Conservation (phyloP, 2,329 filamentous ascomycete species). For the Neonectria magnoliae region DNA sequence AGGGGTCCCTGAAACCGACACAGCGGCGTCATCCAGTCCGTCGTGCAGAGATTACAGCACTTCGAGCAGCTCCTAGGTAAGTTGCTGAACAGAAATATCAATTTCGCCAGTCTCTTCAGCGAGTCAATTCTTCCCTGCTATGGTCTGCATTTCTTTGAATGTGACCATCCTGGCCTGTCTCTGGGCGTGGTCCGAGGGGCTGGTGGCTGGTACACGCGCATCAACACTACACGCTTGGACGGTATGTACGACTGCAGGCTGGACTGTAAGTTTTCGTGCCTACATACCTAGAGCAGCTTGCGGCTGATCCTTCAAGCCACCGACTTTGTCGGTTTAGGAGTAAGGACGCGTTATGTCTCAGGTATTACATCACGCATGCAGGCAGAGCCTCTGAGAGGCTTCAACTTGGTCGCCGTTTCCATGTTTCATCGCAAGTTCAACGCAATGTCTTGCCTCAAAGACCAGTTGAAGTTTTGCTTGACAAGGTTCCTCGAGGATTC, state of each 20-base stretch:
- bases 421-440: constrained; percentile 4
- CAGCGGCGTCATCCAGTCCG: constrained; percentile 29
- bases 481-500: constrained; percentile 3
- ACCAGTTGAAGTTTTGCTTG: background rate
- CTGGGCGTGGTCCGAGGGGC: background rate
- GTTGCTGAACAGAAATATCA: constrained; percentile 12
- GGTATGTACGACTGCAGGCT: background rate
- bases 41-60: constrained; percentile 28
- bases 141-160: background rate
- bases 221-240: background rate
- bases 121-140: constrained; percentile 2
- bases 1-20: constrained; percentile 38
- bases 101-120: background rate
- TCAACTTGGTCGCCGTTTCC: background rate
- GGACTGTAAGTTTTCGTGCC: background rate
- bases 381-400: background rate
- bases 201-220: constrained; percentile 4
- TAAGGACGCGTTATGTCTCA: constrained; percentile 14
- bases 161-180: background rate
- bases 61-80: constrained; percentile 12
- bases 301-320: constrained; percentile 3
- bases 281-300: background rate
- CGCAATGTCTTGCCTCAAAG: background rate
- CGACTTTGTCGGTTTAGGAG: constrained; percentile 11
- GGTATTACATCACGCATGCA: constrained; percentile 8